Conservation (phyloP, 1,284 basidiomycete species). For the Microstroma glucosiphilum region DNA sequence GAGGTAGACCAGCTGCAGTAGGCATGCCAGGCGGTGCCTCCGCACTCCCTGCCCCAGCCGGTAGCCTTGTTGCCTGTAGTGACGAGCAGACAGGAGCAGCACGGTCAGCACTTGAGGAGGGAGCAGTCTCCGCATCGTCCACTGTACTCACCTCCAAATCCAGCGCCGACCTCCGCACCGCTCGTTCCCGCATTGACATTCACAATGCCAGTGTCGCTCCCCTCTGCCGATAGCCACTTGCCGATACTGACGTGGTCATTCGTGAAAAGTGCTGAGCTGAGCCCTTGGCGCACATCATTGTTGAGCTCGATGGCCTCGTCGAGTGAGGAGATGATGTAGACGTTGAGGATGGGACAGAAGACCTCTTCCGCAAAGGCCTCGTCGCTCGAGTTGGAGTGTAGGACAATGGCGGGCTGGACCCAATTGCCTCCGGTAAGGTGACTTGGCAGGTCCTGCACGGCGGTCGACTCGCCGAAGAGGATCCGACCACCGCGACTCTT, state of each 20-base stretch:
- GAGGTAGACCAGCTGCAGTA: no score
- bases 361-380: slow-evolving; percentile 74
- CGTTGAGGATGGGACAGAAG: slow-evolving; percentile 79
- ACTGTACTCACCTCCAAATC: no score
- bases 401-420: slow-evolving; percentile 77
- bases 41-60: no score
- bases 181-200: slow-evolving; percentile 22
- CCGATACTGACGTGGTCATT: slow-evolving; percentile 29
- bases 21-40: no score
- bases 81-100: no score
- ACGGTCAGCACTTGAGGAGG: no score
- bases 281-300: slow-evolving; percentile 80
- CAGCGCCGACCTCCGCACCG: no score
- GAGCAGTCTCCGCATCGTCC: no score
- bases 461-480: slow-evolving; percentile 61
- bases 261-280: slow-evolving; percentile 87
- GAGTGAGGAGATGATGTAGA: slow-evolving; percentile 79
- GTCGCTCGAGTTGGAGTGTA: slow-evolving; percentile 60
- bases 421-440: slow-evolving; percentile 62
- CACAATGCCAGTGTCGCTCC: slow-evolving; percentile 37
- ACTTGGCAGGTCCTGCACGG: slow-evolving; percentile 49
- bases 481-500: slow-evolving; percentile 67
- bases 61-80: no score
- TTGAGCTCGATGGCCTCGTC: slow-evolving; percentile 88
- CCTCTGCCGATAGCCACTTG: slow-evolving; percentile 30